Conservation (phyloP, 2,329 filamentous ascomycete genomes). For the Tolypocladium album region DNA sequence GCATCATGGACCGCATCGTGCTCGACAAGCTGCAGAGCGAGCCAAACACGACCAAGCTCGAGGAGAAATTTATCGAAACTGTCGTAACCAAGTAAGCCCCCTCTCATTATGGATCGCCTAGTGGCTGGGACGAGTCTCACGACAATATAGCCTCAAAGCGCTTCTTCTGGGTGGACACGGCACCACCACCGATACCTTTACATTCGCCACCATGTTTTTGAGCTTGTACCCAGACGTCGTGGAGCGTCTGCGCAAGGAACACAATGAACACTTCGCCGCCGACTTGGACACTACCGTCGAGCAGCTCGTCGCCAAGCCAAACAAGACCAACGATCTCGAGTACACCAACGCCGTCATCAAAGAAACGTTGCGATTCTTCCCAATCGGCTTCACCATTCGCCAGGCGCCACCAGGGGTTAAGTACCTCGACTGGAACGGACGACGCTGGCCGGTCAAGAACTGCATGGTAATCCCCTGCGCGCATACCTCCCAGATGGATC, state of each 20-base stretch:
- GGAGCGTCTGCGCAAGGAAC: slow-evolving; percentile 10
- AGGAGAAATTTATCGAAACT: slow-evolving; percentile 7
- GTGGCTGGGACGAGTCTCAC: background rate
- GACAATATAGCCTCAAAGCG: slow-evolving; percentile 7
- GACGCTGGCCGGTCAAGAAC: slow-evolving; percentile 23
- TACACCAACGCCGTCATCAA: slow-evolving; percentile 43
- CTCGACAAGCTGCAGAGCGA: slow-evolving; percentile 8
- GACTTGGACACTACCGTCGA: slow-evolving; percentile 22
- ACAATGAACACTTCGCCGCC: slow-evolving; percentile 12
- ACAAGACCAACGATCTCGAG: slow-evolving; percentile 34
- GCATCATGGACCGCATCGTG: slow-evolving; percentile 10
- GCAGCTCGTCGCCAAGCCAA: slow-evolving; percentile 26
- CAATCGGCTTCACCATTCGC: slow-evolving; percentile 33
- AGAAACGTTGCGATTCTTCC: slow-evolving; percentile 40
- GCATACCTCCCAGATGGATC: slow-evolving; percentile 17
- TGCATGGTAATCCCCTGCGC: slow-evolving; percentile 11
- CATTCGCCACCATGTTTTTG: slow-evolving; percentile 9
- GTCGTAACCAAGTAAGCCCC: slow-evolving; percentile 3
- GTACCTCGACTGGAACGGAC: slow-evolving; percentile 25
- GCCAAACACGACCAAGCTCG: slow-evolving; percentile 1
- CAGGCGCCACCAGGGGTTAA: slow-evolving; percentile 17
- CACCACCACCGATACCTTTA: slow-evolving; percentile 8
- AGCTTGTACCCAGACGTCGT: slow-evolving; percentile 10
- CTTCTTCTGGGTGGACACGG: slow-evolving; percentile 13
- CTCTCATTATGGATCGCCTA: background rate